phyloP scores from a whole-genome alignment of 2,329 filamentous ascomycete genomes.

The Herpotrichia juniperi region DNA sequence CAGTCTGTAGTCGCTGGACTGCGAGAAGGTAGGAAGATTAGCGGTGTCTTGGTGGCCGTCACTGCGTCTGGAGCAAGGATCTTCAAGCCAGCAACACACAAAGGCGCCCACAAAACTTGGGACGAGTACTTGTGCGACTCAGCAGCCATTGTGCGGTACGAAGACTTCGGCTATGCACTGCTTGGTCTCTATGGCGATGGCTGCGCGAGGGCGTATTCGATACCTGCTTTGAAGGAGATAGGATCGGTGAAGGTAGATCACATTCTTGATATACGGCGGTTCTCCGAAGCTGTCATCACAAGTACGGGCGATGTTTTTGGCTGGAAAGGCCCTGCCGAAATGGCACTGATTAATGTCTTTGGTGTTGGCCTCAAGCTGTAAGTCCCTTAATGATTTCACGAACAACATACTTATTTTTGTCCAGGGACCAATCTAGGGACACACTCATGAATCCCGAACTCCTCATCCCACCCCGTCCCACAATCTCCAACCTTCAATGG shows the following conservation, averaged over 20 bases:
- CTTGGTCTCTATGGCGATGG: constrained; percentile 87
- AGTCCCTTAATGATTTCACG: constrained; percentile 35
- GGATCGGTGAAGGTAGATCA: constrained; percentile 67
- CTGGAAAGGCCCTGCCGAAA: constrained; percentile 87
- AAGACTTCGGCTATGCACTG: constrained; percentile 77
- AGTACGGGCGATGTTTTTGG: constrained; percentile 81
- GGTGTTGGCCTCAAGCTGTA: constrained; percentile 72
- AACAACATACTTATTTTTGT: constrained; percentile 9
- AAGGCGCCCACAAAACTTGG: constrained; percentile 91
- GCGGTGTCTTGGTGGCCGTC: constrained; percentile 82
- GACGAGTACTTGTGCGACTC: constrained; percentile 83
- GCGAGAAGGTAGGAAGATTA: constrained; percentile 72
- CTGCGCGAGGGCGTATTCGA: constrained; percentile 77
- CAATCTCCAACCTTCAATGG: constrained; percentile 96
- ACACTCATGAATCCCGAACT: constrained; percentile 79
- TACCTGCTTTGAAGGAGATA: constrained; percentile 89
- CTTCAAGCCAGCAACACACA: constrained; percentile 82
- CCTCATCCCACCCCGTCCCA: constrained; percentile 78
- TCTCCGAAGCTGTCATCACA: constrained; percentile 72
- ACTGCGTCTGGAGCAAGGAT: constrained; percentile 77
- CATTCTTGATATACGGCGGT: constrained; percentile 76
- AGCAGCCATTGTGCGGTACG: constrained; percentile 76
- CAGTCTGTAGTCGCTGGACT: constrained; percentile 77
- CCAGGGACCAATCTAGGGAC: constrained; percentile 64
- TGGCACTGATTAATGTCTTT: constrained; percentile 84